Conservation (phyloP, 73 alveolate species). For the Stentor roeselii region DNA sequence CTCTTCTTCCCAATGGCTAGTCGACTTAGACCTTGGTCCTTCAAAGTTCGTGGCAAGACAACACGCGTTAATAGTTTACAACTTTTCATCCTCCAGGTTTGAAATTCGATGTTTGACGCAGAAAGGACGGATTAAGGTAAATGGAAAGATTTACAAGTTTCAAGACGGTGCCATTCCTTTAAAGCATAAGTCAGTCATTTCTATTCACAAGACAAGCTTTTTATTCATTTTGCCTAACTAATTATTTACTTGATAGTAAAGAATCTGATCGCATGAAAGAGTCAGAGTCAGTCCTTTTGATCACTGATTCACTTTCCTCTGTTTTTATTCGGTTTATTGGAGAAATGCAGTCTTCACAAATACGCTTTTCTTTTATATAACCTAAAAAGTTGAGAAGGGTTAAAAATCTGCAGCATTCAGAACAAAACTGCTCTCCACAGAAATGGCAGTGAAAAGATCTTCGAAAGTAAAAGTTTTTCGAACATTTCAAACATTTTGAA, state of each 20-base stretch:
- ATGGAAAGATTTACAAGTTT: conserved; percentile 23
- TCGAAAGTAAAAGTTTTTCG: neutral
- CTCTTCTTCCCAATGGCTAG: neutral
- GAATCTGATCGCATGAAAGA: neutral
- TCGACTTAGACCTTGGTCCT: conserved; percentile 11
- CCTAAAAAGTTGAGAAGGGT: neutral
- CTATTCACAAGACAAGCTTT: conserved; percentile 15
- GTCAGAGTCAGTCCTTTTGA: neutral
- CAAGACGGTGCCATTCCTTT: conserved; percentile 32
- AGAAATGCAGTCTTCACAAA: neutral
- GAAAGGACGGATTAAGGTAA: conserved; percentile 23
- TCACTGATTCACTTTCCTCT: neutral
- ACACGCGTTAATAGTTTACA: conserved; percentile 25
- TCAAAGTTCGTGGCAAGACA: conserved; percentile 23
- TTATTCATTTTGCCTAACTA: conserved; percentile 10
- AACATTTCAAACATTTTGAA: neutral
- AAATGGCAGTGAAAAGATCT: neutral
- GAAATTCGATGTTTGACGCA: conserved; percentile 10
- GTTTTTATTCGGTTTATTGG: neutral
- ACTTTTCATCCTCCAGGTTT: neutral
- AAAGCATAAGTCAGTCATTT: conserved; percentile 4
- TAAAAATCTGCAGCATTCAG: neutral
- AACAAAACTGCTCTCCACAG: neutral
- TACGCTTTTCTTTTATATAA: neutral
- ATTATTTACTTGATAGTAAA: no score